Evolutionary conservation across 2,329 filamentous ascomycete genomes (phyloP).

Genomic region (Epichloe scottii): DNA sequence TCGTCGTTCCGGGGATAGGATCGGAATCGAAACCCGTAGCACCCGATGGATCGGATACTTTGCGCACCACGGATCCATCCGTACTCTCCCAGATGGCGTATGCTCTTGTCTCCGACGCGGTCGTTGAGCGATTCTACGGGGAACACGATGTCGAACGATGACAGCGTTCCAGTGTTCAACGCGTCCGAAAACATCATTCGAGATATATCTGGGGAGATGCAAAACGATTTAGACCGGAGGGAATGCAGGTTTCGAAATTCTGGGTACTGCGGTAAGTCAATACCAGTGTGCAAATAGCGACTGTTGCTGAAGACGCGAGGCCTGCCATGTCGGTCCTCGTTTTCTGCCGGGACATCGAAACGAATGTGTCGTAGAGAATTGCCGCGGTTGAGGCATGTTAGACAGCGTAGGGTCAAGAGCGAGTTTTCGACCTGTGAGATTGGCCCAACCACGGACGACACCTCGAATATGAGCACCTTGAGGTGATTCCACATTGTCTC

Average conservation of each 20-base stretch:
- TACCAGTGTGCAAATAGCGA: neutral
- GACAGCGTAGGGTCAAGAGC: conserved; percentile 10
- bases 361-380: conserved; percentile 18
- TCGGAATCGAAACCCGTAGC: conserved; percentile 24
- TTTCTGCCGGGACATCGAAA: conserved; percentile 17
- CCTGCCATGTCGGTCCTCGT: conserved; percentile 8
- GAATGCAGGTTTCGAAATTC: conserved; percentile 16
- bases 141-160: conserved; percentile 25
- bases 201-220: conserved; percentile 14
- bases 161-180: conserved; percentile 16
- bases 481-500: conserved; percentile 18
- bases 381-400: conserved; percentile 17
- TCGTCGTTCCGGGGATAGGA: conserved; percentile 15
- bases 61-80: conserved; percentile 23
- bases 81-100: conserved; percentile 18
- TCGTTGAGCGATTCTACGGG: conserved; percentile 14
- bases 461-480: conserved; percentile 14
- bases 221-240: conserved; percentile 16
- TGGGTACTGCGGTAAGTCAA: conserved; percentile 2
- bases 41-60: conserved; percentile 21
- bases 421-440: conserved; percentile 13
- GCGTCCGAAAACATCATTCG: conserved; percentile 14
- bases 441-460: conserved; percentile 11
- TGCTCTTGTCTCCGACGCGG: conserved; percentile 14
- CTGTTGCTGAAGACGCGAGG: neutral